phyloP scores from a whole-genome alignment of 2,329 filamentous ascomycete species.

The Cladobotryum protrusum region DNA sequence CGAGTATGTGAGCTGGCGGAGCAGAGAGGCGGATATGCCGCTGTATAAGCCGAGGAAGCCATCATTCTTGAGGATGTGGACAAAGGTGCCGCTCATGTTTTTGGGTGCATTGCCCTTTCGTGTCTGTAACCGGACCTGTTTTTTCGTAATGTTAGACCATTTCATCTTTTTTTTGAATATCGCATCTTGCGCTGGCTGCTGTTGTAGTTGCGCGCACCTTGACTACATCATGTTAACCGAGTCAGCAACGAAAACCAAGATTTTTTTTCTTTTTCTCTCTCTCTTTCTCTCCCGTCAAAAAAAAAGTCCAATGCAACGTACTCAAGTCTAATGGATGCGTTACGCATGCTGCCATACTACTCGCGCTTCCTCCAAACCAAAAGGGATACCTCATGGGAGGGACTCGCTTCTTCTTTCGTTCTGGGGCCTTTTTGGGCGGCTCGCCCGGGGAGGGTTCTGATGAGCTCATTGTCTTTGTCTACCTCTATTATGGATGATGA shows the following conservation, averaged over 20 bases:
- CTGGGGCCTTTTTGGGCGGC: constrained; percentile 12
- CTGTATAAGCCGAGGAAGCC: constrained; percentile 79
- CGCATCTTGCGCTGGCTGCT: not conserved
- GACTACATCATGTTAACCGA: constrained; percentile 2
- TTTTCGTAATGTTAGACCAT: constrained; percentile 11
- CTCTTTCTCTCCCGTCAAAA: not conserved
- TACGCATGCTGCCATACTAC: constrained; percentile 82
- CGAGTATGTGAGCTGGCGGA: constrained; percentile 92
- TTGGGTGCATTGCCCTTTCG: constrained; percentile 68
- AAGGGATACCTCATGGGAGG: constrained; percentile 61
- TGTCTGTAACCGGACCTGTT: constrained; percentile 79
- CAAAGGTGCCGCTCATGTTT: constrained; percentile 80
- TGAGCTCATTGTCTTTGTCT: constrained; percentile 7
- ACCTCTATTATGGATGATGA: too few relatives aligned
- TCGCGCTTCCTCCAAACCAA: constrained; percentile 96
- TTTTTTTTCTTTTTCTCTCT: not conserved
- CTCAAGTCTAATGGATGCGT: constrained; percentile 91
- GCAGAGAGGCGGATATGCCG: constrained; percentile 84
- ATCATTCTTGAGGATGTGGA: constrained; percentile 70
- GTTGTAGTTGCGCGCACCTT: constrained; percentile 12
- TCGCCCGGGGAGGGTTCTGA: constrained; percentile 12
- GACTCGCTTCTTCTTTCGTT: constrained; percentile 32
- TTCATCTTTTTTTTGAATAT: too few relatives aligned
- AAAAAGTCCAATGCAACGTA: constrained; percentile 31
- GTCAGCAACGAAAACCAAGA: not conserved